Base-by-base conservation (phyloP, 805 yeast genomes). In the Kuraishia piskuri region DNA sequence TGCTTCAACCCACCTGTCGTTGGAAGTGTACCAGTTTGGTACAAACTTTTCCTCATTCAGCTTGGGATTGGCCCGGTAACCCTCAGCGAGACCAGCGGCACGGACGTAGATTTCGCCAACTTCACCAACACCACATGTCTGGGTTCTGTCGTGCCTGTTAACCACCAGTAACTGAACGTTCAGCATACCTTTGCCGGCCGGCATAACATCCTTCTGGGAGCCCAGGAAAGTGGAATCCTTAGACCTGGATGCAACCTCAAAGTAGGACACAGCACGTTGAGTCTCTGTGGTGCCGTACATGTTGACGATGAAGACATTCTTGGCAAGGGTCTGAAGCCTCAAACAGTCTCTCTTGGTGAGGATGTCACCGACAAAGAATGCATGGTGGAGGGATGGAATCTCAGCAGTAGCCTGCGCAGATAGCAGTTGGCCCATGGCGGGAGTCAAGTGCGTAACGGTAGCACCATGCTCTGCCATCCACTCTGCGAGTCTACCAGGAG, bases 241-340 rank as follows among this genome's bases (percentile, higher is more conserved):
- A 22, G 77, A 66, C 59, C 89, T 77, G 25, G 95, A 82, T 47
- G 88, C 83, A 57, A 95, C 92, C 67, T 90, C 95, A 71, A 82
- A 95, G 71, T 81, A 94, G 0, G 98, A 91, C 23, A 94, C 99
- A 1, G 99, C 94, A 66, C 99, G 82, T 75, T 95, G 99, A 17
- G 99, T 94, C 70, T 94, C 99, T 10, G 99, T 94, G 45, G 99
- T 94, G 64, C 99, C 99, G 68, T 94, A 94, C 99, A 94, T 94
- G 72, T 94, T 94, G 60, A 94, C 95, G 64, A 94, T 92, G 66
- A 70, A 75, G 53, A 89, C 95, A 63, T 94, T 92, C 66, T 84
- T 84, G 14, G 98, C 98, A 62, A 94, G 77, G 0, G 94, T 82
- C 68, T 94, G 99, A 61, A 94, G 77, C 64, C 97, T 81, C 59